Base-by-base conservation (phyloP, 1,139 yeast genomes). In the Taphrina confusa region DNA sequence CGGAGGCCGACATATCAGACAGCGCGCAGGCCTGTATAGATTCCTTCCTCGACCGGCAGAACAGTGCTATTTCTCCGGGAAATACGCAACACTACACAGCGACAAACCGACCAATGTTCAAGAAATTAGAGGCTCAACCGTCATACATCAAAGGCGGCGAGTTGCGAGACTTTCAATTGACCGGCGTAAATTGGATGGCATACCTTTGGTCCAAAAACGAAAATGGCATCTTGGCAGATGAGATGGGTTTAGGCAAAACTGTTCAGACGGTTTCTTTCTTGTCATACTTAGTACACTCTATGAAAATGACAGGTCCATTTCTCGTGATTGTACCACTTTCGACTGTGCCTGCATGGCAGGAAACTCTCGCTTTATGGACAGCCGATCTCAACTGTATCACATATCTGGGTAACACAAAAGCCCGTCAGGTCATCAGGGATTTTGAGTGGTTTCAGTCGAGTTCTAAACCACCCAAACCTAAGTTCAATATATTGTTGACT, bases 131-230 rank as follows among this genome's bases (percentile, higher is more conserved):
- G 28, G 80, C 80, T 61, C 99, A 94, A 74, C 99, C 99, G 0
- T 79, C 84, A 12, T 94, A 85, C 69, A 86, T 94, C 66, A 90
- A 90, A 70, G 86, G 87, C 69, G 97, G 97, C 51, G 95, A 87
- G 72, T 78, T 92, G 65, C 82, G 98, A 71, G 98, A 94, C 75
- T 92, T 94, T 80, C 99, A 94, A 75, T 79, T 94, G 70, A 92
- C 98, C 0, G 99, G 99, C 64, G 80, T 94, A 65, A 94, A 94
- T 73, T 94, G 98, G 99, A 94, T 94, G 98, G 98, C 98, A 0
- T 94, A 90, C 71, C 77, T 94, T 65, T 94, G 98, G 98, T 88
- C 96, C 2, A 81, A 97, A 70, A 89, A 92, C 72, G 97, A 92
- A 74, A 94, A 92, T 72, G 99, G 99, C 61, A 94, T 94, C 60